Percentiles rank a stretch among this genome's conserved stretches.
Conservation (phyloP, 768 basidiomycete genomes). For the Strobilomyces confusus region DNA sequence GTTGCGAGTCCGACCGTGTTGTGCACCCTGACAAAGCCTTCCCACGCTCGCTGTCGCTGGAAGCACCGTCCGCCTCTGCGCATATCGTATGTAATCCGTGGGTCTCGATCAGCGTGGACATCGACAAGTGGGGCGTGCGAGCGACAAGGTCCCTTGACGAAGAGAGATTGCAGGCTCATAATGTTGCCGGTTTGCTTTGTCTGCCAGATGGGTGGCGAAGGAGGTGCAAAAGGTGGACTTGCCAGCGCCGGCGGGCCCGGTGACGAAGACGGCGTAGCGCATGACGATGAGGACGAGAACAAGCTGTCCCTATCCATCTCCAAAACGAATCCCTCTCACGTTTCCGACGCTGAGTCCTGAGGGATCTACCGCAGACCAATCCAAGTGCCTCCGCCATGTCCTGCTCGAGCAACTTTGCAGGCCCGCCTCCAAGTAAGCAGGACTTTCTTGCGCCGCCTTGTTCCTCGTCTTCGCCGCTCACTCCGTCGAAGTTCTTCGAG, state of each 20-base stretch:
- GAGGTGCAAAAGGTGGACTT: slow-evolving; percentile 93
- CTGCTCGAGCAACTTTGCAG: too few species aligned
- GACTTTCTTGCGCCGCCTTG: too few species aligned
- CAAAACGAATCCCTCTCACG: too few species aligned
- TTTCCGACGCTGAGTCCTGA: too few species aligned
- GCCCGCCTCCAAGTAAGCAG: too few species aligned
- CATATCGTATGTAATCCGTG: slow-evolving; percentile 14
- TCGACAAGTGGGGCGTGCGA: slow-evolving; percentile 53
- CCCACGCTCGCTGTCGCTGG: slow-evolving; percentile 27
- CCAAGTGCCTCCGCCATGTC: too few species aligned
- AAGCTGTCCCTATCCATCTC: slow-evolving; percentile 62
- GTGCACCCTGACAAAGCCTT: slow-evolving; percentile 52
- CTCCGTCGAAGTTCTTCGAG: too few species aligned
- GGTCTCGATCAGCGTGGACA: slow-evolving; percentile 52
- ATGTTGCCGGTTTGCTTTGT: not conserved
- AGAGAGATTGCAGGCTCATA: not conserved
- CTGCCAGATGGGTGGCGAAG: slow-evolving; percentile 79
- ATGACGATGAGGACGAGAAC: too few species aligned
- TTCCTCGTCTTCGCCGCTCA: too few species aligned
- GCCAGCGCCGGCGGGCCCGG: slow-evolving; percentile 97
- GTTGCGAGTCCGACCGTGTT: slow-evolving; percentile 70
- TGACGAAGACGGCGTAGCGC: slow-evolving; percentile 86
- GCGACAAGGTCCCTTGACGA: not conserved
- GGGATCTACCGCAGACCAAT: too few species aligned
- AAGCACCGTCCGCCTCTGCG: slow-evolving; percentile 31